Conservation (phyloP, 2,329 filamentous ascomycete genomes). For the Elsinoe fawcettii region DNA sequence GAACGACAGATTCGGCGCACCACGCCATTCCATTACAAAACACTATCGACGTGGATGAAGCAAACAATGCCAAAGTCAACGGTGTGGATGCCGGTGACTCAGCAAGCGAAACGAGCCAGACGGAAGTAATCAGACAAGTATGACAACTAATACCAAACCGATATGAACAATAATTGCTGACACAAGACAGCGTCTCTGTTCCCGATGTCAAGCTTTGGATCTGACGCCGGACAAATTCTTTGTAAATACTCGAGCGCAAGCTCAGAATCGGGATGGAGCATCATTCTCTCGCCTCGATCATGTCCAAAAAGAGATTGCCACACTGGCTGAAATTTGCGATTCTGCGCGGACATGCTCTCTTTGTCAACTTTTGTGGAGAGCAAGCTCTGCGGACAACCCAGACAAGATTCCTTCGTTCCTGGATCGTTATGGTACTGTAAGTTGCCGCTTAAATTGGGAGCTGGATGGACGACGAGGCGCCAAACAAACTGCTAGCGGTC, state of each 20-base stretch:
- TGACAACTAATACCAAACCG: background rate
- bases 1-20: background rate
- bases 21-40: background rate
- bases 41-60: background rate
- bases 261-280: background rate
- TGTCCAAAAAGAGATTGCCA: background rate
- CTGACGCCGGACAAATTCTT: slow-evolving; percentile 5
- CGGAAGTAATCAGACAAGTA: background rate
- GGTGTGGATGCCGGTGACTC: background rate
- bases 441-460: background rate
- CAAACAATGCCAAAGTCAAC: background rate
- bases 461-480: background rate
- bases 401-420: background rate
- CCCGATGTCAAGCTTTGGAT: background rate
- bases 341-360: background rate
- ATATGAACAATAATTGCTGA: background rate
- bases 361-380: background rate
- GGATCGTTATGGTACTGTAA: background rate
- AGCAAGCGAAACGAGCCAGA: too few relatives aligned
- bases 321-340: background rate
- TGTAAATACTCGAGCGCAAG: background rate
- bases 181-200: background rate
- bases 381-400: background rate
- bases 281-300: background rate
- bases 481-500: background rate